Base-by-base conservation (phyloP, 83 land plant genomes). In the Picea mariana region DNA sequence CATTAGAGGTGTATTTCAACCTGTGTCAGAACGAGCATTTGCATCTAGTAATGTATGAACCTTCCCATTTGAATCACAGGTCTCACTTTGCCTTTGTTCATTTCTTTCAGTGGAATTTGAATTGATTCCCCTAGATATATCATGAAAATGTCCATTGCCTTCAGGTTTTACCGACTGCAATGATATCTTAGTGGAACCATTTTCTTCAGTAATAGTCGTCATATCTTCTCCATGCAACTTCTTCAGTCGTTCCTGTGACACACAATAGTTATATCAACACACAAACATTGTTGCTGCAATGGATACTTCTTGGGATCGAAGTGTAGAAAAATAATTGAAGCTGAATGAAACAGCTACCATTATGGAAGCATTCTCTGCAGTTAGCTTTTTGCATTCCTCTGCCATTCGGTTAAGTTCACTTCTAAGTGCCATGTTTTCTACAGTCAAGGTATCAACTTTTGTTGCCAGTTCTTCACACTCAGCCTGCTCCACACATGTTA, bases 381-480 rank as follows among this genome's bases (percentile, higher is more conserved):
- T 80, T 55, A 92, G 86, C 77, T 89, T 88, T 84, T 87, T 87
- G 76, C 93, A 92, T 63, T 92, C 91, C 27, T 92, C 95, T n/a
- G 91, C 82, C 78, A 92, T 77, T 73, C 84, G 88, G 26, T 69
- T 77, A 12, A 92, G 63, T 79, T 92, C 95, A 27, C 81, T 82
- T 78, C 88, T 85, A 65, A 92, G 92, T 16, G 83, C 77, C 26
- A 81, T 85, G 63, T 92, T 92, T 66, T 92, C 95, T 47, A 55
- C 83, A 78, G 62, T 87, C 80, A 92, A 83, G 0, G 49, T 85
- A 62, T 92, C 93, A 17, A 90, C 95, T 78, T 82, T 91, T 5
- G 78, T 61, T 62, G 89, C 93, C 44, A 92, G 83, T 79, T 90
- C 93, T 85, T 92, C 95, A 85, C 92, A 92, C 81, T 92, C 95